These are phyloP conservation scores for Cordyceps fumosorosea DNA, from an alignment of 2,329 filamentous ascomycete genomes.

Conservation along the genomic window DNA sequence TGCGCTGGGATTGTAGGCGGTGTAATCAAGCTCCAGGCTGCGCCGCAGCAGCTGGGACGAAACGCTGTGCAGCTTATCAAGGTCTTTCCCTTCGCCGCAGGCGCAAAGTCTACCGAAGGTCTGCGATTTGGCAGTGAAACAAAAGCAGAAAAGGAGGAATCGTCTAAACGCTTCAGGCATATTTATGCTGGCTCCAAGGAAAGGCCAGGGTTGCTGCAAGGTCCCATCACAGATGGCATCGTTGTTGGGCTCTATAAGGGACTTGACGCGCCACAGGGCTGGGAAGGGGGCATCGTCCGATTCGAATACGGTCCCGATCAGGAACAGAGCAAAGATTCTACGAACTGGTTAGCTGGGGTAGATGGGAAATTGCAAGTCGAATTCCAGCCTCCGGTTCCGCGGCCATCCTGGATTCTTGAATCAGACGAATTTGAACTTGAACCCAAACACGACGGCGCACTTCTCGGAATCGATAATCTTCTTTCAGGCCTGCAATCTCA, in stretches of 20 bases:
- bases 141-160: conserved; percentile 73
- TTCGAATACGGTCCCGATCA: conserved; percentile 51
- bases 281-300: conserved; percentile 78
- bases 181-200: conserved; percentile 57
- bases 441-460: conserved; percentile 47
- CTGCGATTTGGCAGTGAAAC: conserved; percentile 86
- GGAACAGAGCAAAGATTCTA: conserved; percentile 40
- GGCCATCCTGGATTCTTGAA: conserved; percentile 50
- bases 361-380: conserved; percentile 69
- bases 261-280: conserved; percentile 51
- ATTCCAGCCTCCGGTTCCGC: conserved; percentile 66
- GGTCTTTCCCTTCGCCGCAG: conserved; percentile 69
- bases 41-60: conserved; percentile 63
- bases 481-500: conserved; percentile 68
- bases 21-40: conserved; percentile 79
- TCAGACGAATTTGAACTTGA: conserved; percentile 44
- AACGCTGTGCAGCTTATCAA: conserved; percentile 61
- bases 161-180: conserved; percentile 61
- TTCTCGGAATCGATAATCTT: conserved; percentile 81
- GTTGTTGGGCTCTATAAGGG: conserved; percentile 56
- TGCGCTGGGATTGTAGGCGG: conserved; percentile 72
- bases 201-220: conserved; percentile 62
- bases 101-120: conserved; percentile 52
- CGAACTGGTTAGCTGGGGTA: conserved; percentile 69
- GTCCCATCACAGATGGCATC: conserved; percentile 85